These are phyloP conservation scores for Zymoseptoria brevis DNA, from an alignment of 2,329 filamentous ascomycete species.

Conservation along the genomic window DNA sequence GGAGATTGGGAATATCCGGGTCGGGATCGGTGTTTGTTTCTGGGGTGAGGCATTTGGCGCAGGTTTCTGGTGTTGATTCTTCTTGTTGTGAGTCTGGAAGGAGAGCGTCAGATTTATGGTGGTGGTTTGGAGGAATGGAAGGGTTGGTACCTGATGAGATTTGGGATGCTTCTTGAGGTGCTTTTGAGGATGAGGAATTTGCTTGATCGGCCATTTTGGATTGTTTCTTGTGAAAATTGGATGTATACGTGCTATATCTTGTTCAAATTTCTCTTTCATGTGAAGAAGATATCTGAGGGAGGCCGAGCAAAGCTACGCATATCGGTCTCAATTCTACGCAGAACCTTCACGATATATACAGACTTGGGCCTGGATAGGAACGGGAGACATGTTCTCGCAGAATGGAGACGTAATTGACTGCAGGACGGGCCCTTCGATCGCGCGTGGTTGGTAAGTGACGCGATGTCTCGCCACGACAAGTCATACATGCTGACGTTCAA, in stretches of 20 bases:
- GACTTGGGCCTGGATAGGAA: too few relatives aligned
- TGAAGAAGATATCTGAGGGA: not conserved
- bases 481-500: too few relatives aligned
- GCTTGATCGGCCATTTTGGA: not conserved
- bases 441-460: too few relatives aligned
- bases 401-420: too few relatives aligned
- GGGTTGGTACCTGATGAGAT: not conserved
- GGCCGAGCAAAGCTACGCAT: not conserved
- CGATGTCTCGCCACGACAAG: not conserved
- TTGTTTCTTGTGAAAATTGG: not conserved
- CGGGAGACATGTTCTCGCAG: too few relatives aligned
- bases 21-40: slow-evolving; percentile 8
- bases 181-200: not conserved
- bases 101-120: not conserved
- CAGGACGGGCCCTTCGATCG: too few relatives aligned
- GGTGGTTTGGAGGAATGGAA: not conserved
- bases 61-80: slow-evolving; percentile 1
- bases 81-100: not conserved
- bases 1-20: slow-evolving; percentile 7
- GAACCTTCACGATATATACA: not conserved
- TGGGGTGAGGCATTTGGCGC: slow-evolving; percentile 10
- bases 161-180: not conserved
- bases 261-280: not conserved
- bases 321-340: not conserved
- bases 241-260: not conserved